phyloP scores from a whole-genome alignment of 768 basidiomycete genomes.

The Phaeotremella fagi region DNA sequence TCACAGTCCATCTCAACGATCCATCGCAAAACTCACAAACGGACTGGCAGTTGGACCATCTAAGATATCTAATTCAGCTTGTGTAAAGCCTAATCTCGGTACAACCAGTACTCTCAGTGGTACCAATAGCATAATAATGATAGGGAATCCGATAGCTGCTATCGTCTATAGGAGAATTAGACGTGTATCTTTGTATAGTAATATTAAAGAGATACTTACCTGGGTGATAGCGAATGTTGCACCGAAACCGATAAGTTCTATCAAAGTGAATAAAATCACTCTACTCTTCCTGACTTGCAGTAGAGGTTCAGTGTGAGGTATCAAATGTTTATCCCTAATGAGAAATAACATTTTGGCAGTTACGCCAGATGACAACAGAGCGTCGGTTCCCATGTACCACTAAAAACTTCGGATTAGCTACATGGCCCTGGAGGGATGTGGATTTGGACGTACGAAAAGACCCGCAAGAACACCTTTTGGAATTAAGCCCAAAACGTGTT shows the following conservation, averaged over 20 bases:
- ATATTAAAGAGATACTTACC: constrained; percentile 54
- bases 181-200: background rate
- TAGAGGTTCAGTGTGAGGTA: constrained; percentile 63
- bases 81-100: constrained; percentile 65
- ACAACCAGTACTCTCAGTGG: constrained; percentile 69
- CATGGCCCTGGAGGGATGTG: background rate
- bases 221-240: constrained; percentile 87
- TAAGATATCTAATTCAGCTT: constrained; percentile 73
- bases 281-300: constrained; percentile 67
- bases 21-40: constrained; percentile 36
- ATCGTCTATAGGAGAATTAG: constrained; percentile 21
- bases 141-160: constrained; percentile 87
- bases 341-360: constrained; percentile 75
- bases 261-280: constrained; percentile 63
- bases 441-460: constrained; percentile 65
- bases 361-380: constrained; percentile 74
- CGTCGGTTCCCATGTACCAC: constrained; percentile 89
- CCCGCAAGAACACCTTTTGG: constrained; percentile 73
- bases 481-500: constrained; percentile 72
- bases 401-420: constrained; percentile 4
- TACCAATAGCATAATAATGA: constrained; percentile 77
- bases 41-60: constrained; percentile 74
- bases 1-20: background rate
- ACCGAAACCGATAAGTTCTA: constrained; percentile 79
- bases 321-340: constrained; percentile 64